These are phyloP conservation scores for Coemansia sp. DNA, from an alignment of 192 early-diverging fungal species.

Conservation along the genomic window DNA sequence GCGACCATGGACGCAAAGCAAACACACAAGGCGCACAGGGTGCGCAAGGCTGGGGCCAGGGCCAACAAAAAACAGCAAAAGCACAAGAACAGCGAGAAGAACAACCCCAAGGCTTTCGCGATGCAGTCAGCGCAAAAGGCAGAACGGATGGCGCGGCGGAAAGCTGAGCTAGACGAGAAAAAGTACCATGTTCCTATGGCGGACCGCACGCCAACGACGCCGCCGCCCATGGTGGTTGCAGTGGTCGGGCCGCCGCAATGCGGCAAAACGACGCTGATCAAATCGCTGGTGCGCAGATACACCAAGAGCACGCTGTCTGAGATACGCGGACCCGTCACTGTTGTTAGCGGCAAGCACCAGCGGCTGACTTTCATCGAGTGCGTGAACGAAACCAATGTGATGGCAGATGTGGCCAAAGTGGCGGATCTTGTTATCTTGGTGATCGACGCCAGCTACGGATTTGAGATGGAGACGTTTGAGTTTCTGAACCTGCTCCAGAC, in stretches of 20 bases:
- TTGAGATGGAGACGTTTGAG: conserved; percentile 99
- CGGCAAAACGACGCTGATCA: conserved; percentile 98
- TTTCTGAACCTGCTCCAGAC: conserved; percentile 96
- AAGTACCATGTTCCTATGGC: conserved; percentile 95
- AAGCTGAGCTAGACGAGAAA: conserved; percentile 84
- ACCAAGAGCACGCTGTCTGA: conserved; percentile 91
- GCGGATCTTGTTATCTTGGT: conserved; percentile 93
- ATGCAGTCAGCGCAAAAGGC: conserved; percentile 74
- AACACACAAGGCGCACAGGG: conserved; percentile 81
- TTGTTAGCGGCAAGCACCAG: conserved; percentile 93
- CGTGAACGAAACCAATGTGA: conserved; percentile 94
- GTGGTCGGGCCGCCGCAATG: conserved; percentile 91
- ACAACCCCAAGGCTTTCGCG: conserved; percentile 69
- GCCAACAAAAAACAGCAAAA: conserved; percentile 76
- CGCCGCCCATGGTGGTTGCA: conserved; percentile 92
- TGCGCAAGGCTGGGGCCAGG: conserved; percentile 82
- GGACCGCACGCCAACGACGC: conserved; percentile 86
- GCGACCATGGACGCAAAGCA: conserved; percentile 60
- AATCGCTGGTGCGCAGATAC: conserved; percentile 92
- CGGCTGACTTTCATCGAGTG: conserved; percentile 97
- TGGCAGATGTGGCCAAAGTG: conserved; percentile 97
- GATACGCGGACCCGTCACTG: conserved; percentile 95
- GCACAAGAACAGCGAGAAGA: conserved; percentile 68
- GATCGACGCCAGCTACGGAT: conserved; percentile 97
- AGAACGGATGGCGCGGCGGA: conserved; percentile 78